Evolutionary conservation across 2,329 filamentous ascomycete genomes (phyloP), one percentile per base, ranked within the genome.

Genomic region (Diplodia mutila): DNA sequence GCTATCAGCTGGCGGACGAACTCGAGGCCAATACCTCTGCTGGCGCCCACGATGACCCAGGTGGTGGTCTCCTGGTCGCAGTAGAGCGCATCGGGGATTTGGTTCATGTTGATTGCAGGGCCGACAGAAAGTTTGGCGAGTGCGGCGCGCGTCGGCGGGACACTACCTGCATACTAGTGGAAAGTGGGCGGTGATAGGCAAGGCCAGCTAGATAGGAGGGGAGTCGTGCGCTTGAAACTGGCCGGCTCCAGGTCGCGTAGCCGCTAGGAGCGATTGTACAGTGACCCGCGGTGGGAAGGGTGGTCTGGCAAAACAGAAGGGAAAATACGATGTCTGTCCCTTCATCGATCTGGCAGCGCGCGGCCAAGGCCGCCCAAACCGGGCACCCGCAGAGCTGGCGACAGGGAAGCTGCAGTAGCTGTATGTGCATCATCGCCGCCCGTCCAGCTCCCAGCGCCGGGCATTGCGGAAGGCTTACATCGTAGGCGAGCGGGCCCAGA

Each of bases 1-100:
- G 73, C 73, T 16, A 86, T 73, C 32, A 85, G 75, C 71, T 86
- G 84, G 46, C 80, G 78, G 46, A 84, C 83, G 69, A 86, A 85
- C 71, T 86, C 85, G 48, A 84, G 78, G 21, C 85, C 85, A 71
- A 84, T 82, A 55, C 82, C 82, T 73, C 81, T 77, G 52, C 80
- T 82, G 46, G 82, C 81, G 64, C 82, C 82, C 18, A 83, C 74
- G 61, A 84, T 78, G 59, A 82, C 74, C 81, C 81, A 83, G 55
- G 81, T 82, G 67, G 78, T 80, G 68, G 71, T 76, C 65, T 80
- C 75, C 69, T 77, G 74, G 65, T 79, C 77, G 69, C 76, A 75
- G 69, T 80, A 81, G 61, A 81, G 74, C 53, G 80, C 73, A 72
- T 79, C 76, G 23, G 80, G 79, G 64, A 81, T 81, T 70, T 77